These are phyloP conservation scores for Serendipita sp. DNA, from an alignment of 768 basidiomycete species.

Conservation along the genomic window DNA sequence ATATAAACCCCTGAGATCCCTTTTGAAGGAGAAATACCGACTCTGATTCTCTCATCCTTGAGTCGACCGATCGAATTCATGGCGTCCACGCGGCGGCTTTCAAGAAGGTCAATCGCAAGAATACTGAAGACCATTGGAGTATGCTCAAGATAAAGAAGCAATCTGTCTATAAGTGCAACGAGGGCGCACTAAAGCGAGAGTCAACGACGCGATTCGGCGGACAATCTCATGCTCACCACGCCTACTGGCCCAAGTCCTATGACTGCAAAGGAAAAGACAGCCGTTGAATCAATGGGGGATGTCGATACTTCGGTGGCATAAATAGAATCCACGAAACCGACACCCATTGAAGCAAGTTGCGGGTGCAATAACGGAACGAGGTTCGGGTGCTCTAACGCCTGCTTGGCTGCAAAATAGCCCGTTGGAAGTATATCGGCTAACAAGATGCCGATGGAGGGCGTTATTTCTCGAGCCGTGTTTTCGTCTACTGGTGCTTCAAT, in stretches of 20 bases:
- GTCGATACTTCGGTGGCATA: not conserved
- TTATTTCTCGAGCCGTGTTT: constrained; percentile 14
- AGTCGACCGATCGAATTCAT: not conserved
- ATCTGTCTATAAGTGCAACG: not conserved
- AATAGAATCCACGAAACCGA: not conserved
- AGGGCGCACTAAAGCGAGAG: constrained; percentile 5
- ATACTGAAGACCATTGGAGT: constrained; percentile 22
- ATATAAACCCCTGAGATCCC: not conserved
- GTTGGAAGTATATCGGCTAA: constrained; percentile 71
- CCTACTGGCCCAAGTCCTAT: constrained; percentile 72
- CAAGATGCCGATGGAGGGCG: constrained; percentile 23
- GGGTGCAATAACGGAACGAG: constrained; percentile 37
- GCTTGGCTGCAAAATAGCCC: constrained; percentile 50
- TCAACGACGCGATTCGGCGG: not conserved
- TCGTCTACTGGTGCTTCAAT: constrained; percentile 24
- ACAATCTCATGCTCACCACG: constrained; percentile 26
- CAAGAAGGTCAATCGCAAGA: constrained; percentile 47
- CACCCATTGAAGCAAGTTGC: no score
- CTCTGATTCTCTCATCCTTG: not conserved
- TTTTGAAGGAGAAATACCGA: no score
- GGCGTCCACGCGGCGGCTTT: constrained; percentile 37
- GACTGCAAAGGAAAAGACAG: constrained; percentile 42
- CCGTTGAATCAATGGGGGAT: not conserved
- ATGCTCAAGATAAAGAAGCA: not conserved
- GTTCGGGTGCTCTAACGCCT: constrained; percentile 60